A percentile compares a stretch with the other conserved stretches of the same genome.
Evolutionary conservation across 2,329 filamentous ascomycete genomes (phyloP).

Genomic region (Nakataea oryzae): DNA sequence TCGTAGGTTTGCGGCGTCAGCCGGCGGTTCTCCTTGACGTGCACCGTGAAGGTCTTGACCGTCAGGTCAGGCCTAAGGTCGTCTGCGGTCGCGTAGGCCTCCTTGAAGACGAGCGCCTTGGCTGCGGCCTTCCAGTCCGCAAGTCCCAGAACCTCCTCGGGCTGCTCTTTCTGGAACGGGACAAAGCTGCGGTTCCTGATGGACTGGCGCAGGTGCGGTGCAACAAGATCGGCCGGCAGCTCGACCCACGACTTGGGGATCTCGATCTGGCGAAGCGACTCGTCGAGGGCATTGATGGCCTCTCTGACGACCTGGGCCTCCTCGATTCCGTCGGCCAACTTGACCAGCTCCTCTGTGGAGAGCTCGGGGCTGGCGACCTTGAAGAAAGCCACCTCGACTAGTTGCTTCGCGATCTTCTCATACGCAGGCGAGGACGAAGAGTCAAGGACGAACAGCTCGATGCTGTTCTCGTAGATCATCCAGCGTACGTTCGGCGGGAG

Average conservation of each 20-base stretch:
- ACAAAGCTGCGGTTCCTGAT: conserved; percentile 75
- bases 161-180: conserved; percentile 65
- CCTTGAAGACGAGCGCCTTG: conserved; percentile 86
- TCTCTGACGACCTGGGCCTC: conserved; percentile 40
- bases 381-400: conserved; percentile 76
- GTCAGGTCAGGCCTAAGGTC: conserved; percentile 75
- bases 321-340: conserved; percentile 48
- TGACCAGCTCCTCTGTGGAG: conserved; percentile 51
- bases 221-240: conserved; percentile 45
- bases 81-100: conserved; percentile 70
- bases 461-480: conserved; percentile 56
- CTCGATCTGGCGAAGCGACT: conserved; percentile 62
- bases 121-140: conserved; percentile 75
- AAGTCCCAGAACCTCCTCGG: conserved; percentile 54
- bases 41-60: conserved; percentile 77
- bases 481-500: conserved; percentile 63
- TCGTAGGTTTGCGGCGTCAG: conserved; percentile 84
- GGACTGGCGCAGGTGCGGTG: conserved; percentile 45
- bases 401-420: conserved; percentile 52
- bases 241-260: conserved; percentile 74
- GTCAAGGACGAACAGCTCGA: conserved; percentile 69
- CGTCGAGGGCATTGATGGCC: conserved; percentile 56
- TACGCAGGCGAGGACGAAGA: conserved; percentile 55
- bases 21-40: conserved; percentile 90
- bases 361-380: conserved; percentile 61